phyloP scores from a whole-genome alignment of 1,284 basidiomycete species.

The Stereum hirsutum region DNA sequence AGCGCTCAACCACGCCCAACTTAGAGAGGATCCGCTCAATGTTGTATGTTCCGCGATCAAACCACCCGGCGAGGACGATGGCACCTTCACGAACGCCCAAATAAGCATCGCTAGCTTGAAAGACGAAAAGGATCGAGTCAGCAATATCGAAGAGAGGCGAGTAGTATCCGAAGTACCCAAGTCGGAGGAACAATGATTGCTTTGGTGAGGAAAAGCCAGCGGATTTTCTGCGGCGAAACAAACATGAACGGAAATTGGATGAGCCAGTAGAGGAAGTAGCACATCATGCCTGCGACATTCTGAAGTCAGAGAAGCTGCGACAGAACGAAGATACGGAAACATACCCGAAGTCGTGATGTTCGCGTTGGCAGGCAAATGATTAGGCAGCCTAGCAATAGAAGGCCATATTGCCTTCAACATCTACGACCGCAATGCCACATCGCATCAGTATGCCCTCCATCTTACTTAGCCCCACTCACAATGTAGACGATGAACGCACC shows the following conservation, averaged over 20 bases:
- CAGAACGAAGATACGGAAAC: constrained; percentile 10
- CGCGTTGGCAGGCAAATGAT: constrained; percentile 47
- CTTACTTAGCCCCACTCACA: background rate
- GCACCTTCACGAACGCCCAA: constrained; percentile 65
- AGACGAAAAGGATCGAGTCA: background rate
- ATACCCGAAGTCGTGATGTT: constrained; percentile 57
- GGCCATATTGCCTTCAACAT: constrained; percentile 80
- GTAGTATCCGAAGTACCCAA: too few species aligned
- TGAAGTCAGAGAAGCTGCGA: background rate
- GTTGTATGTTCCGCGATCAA: constrained; percentile 36
- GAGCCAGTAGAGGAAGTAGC: constrained; percentile 76
- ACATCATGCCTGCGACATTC: constrained; percentile 42
- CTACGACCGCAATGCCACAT: too few species aligned
- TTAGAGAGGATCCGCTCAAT: constrained; percentile 39
- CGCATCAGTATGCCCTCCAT: background rate
- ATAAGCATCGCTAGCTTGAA: constrained; percentile 36
- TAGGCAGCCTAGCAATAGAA: constrained; percentile 50
- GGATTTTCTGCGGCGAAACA: constrained; percentile 67
- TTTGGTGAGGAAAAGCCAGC: constrained; percentile 66
- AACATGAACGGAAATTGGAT: constrained; percentile 66
- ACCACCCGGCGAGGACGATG: constrained; percentile 36
- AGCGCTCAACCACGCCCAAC: constrained; percentile 69
- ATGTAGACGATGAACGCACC: constrained; percentile 15
- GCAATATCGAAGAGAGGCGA: background rate
- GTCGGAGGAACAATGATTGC: constrained; percentile 55